Evolutionary conservation across 768 basidiomycete genomes (phyloP).

Genomic region (Albatrellus ellisii): DNA sequence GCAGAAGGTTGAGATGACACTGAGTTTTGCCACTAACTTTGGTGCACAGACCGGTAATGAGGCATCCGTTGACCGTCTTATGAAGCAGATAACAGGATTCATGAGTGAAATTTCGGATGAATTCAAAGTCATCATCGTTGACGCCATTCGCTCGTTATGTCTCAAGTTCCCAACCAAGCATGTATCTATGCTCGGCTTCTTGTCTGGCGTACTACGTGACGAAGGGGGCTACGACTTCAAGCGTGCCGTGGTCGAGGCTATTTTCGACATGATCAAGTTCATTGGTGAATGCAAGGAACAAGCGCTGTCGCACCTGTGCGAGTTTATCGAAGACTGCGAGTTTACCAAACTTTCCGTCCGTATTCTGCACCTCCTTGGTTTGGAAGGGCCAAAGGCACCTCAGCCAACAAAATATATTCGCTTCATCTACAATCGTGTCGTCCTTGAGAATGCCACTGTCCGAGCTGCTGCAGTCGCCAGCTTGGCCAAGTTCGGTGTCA

Average conservation of each 20-base stretch:
- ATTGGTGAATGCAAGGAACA: constrained; percentile 94
- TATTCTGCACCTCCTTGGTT: constrained; percentile 86
- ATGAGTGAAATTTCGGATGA: constrained; percentile 99
- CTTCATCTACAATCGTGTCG: constrained; percentile 99
- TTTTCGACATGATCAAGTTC: constrained; percentile 99
- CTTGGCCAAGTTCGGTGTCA: constrained; percentile 93
- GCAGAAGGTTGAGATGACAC: background rate
- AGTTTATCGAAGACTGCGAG: constrained; percentile 99
- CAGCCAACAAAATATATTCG: constrained; percentile 98
- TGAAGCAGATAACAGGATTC: constrained; percentile 98
- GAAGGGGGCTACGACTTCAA: constrained; percentile 99
- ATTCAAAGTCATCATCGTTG: constrained; percentile 99
- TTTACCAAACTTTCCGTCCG: constrained; percentile 98
- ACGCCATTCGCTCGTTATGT: constrained; percentile 94
- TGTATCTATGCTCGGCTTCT: constrained; percentile 91
- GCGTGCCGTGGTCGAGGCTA: constrained; percentile 96
- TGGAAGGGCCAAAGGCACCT: constrained; percentile 93
- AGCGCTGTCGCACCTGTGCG: constrained; percentile 94
- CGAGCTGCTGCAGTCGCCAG: constrained; percentile 92
- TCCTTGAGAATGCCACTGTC: constrained; percentile 95
- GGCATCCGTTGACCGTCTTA: constrained; percentile 94
- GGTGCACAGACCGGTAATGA: constrained; percentile 84
- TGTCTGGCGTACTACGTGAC: constrained; percentile 91
- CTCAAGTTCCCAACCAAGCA: constrained; percentile 98
- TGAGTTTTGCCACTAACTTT: constrained; percentile 9